phyloP scores from a whole-genome alignment of 2,329 filamentous ascomycete genomes.

The Aspergillus puulaauensis region DNA sequence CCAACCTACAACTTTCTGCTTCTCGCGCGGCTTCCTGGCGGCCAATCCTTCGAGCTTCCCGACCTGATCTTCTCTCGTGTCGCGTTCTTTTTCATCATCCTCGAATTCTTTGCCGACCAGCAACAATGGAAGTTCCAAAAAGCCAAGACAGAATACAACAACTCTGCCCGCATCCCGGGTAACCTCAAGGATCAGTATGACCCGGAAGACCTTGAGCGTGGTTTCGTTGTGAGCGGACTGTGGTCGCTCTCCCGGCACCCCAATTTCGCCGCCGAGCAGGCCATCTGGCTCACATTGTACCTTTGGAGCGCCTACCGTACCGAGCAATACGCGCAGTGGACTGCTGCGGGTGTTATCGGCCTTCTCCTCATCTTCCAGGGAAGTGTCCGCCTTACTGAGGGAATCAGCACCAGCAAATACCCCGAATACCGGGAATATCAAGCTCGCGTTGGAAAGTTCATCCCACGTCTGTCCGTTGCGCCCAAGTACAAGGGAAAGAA shows the following conservation, averaged over 20 bases:
- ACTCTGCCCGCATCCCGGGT: constrained; percentile 67
- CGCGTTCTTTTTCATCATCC: constrained; percentile 58
- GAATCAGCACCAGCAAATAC: constrained; percentile 79
- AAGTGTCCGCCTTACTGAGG: constrained; percentile 85
- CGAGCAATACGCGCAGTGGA: constrained; percentile 74
- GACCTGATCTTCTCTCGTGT: constrained; percentile 59
- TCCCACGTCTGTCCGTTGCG: constrained; percentile 56
- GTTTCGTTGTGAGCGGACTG: constrained; percentile 80
- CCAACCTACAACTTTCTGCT: constrained; percentile 84
- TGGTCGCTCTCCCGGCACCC: constrained; percentile 90
- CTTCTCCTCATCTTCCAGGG: constrained; percentile 83
- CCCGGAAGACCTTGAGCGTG: constrained; percentile 79
- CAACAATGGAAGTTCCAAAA: constrained; percentile 90
- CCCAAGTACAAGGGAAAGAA: constrained; percentile 31
- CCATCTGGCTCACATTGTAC: constrained; percentile 85
- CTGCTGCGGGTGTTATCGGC: constrained; percentile 64
- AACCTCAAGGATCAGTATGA: constrained; percentile 53
- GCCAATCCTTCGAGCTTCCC: constrained; percentile 54
- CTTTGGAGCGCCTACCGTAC: constrained; percentile 80
- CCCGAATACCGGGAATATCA: constrained; percentile 85
- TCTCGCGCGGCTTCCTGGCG: constrained; percentile 61
- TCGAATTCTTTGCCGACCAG: constrained; percentile 81
- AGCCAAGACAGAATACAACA: constrained; percentile 74
- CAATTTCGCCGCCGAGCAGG: constrained; percentile 91
- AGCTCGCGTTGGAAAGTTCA: constrained; percentile 75